These are phyloP conservation scores for Botryosphaeria agaves DNA, from an alignment of 2,329 filamentous ascomycete genomes.

Conservation along the genomic window DNA sequence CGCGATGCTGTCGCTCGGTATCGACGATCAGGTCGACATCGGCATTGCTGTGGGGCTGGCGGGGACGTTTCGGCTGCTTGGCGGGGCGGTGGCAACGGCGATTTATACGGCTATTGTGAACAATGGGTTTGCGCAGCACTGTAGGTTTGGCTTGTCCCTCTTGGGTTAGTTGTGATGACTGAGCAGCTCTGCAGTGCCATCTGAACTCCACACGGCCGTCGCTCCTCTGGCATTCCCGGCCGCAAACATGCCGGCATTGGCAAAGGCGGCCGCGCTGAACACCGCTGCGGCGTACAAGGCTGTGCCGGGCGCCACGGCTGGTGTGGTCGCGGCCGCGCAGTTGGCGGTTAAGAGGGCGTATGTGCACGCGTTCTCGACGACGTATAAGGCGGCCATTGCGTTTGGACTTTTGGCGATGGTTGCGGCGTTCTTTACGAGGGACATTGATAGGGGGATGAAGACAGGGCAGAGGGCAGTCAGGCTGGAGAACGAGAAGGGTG, in stretches of 20 bases:
- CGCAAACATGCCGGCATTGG: slow-evolving; percentile 4
- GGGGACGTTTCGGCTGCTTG: slow-evolving; percentile 19
- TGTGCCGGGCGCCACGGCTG: slow-evolving; percentile 12
- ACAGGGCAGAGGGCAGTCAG: slow-evolving; percentile 9
- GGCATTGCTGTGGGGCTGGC: slow-evolving; percentile 21
- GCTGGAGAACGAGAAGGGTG: slow-evolving; percentile 9
- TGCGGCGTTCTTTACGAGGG: slow-evolving; percentile 13
- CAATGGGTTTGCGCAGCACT: slow-evolving; percentile 11
- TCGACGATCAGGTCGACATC: slow-evolving; percentile 19
- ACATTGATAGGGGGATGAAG: slow-evolving; percentile 16
- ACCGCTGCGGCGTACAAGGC: slow-evolving; percentile 16
- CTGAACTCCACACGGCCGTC: slow-evolving; percentile 7
- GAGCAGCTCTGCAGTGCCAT: too few relatives aligned
- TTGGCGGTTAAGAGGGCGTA: slow-evolving; percentile 15
- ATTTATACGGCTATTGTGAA: slow-evolving; percentile 21
- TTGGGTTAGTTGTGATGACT: too few relatives aligned
- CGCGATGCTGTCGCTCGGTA: slow-evolving; percentile 17
- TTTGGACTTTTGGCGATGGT: slow-evolving; percentile 16
- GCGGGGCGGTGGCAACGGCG: slow-evolving; percentile 19
- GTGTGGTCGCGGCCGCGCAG: slow-evolving; percentile 10
- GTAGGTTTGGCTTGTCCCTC: too few relatives aligned
- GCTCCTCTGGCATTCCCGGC: slow-evolving; percentile 6
- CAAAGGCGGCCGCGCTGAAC: slow-evolving; percentile 14
- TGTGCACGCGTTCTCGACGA: slow-evolving; percentile 17
- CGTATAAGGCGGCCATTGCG: slow-evolving; percentile 19